phyloP scores from a whole-genome alignment of 768 basidiomycete genomes.

The Melanogaster broomeanus region DNA sequence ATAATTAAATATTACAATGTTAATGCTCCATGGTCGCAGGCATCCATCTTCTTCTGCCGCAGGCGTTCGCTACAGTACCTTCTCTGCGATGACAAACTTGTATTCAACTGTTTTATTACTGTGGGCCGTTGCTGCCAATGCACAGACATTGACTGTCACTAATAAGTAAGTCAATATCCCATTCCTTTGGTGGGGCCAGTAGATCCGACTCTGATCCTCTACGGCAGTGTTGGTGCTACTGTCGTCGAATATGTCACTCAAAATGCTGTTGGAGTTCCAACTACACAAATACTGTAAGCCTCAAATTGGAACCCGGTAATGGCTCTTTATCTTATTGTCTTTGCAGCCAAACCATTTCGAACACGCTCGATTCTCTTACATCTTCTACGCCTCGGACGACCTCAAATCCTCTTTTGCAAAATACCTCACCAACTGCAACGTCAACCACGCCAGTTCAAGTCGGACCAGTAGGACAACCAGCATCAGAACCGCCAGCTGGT shows the following conservation, averaged over 20 bases:
- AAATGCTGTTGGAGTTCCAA: conserved; percentile 39
- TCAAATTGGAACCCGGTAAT: background rate
- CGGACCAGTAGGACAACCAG: conserved; percentile 56
- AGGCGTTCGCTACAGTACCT: conserved; percentile 5
- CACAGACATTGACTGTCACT: conserved; percentile 51
- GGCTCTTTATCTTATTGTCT: conserved; percentile 6
- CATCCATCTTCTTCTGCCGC: background rate
- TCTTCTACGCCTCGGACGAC: conserved; percentile 16
- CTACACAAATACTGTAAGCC: conserved; percentile 48
- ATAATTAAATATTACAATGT: too few relatives aligned
- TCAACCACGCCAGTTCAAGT: conserved; percentile 18
- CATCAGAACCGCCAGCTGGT: conserved; percentile 39
- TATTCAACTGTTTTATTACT: conserved; percentile 18
- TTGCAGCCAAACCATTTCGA: conserved; percentile 14
- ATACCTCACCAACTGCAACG: conserved; percentile 22
- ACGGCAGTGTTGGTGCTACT: conserved; percentile 46
- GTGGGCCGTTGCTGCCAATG: conserved; percentile 22
- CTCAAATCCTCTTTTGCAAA: conserved; percentile 12
- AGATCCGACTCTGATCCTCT: conserved; percentile 13
- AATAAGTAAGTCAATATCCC: conserved; percentile 43
- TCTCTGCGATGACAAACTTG: conserved; percentile 17
- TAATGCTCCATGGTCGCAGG: background rate
- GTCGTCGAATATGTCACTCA: conserved; percentile 51
- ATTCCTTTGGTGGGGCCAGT: background rate
- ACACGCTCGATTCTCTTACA: conserved; percentile 7